Evolutionary conservation across 495 filamentous ascomycete genomes (phyloP), one percentile per base, ranked within the genome.

Genomic region (Glonium stellatum): DNA sequence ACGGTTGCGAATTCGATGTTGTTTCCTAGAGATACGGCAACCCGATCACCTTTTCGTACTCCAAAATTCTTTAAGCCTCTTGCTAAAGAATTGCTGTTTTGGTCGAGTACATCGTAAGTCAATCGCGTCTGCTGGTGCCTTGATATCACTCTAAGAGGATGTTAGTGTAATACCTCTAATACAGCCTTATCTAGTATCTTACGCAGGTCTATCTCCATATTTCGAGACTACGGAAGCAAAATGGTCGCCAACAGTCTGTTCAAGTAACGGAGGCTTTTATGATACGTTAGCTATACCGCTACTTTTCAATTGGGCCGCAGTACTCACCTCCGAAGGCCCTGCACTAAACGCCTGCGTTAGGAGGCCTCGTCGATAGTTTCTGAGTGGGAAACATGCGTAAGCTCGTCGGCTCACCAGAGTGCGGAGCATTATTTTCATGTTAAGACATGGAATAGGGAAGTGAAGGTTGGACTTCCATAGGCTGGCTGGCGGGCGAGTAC

Each of bases 11-110:
- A 90, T 74, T 96, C 91, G 69, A 87, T 76, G 31, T 82, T 85
- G 67, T 96, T 98, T 1, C 93, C 92, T 19, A 96, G 71, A 65
- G 85, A 89, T 13, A 96, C 87, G 9, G 87, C 90, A 11, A 97
- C 88, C 22, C 91, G 79, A 64, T 95, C 89, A 1, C 91, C 92
- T 67, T 89, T 96, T 61, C 76, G 78, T 1, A 97, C 89, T 1
- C 91, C 91, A 1, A 51, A 75, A 0, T 84, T 84, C 35, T 80
- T 71, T 13, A 97, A 71, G 0, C 90, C 91, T 25, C 82, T 77
- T 0, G 92, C 88, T 21, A 98, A 77, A 0, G 79, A 75, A 75
- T 90, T 92, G 65, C 90, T 96, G 52, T 82, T 79, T 5, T 74
- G 71, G 69, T 97, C 87, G 11, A 98, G 82, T 5, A 73, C 75